Evolutionary conservation across 2,329 filamentous ascomycete genomes (phyloP).

Genomic region (Chaetothyriales sp.): DNA sequence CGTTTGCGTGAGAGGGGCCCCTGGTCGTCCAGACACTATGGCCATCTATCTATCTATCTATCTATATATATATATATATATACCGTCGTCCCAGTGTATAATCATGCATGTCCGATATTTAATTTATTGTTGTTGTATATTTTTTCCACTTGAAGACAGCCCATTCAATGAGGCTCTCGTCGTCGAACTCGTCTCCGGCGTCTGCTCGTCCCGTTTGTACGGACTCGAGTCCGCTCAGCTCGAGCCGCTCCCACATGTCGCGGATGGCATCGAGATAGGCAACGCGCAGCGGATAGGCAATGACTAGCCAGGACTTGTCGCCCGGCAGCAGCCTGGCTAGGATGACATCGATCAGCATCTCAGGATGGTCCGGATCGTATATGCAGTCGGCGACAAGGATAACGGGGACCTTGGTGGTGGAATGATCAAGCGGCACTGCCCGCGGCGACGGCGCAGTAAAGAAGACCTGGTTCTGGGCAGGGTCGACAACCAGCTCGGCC

Average conservation of each 20-base stretch:
- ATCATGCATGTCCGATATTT: no score
- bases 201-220: constrained; percentile 32
- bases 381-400: constrained; percentile 30
- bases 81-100: no score
- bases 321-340: constrained; percentile 22
- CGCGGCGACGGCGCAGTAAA: background rate
- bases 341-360: constrained; percentile 24
- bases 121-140: no score
- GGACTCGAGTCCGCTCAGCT: constrained; percentile 24
- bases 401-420: constrained; percentile 7
- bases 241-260: constrained; percentile 27
- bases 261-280: constrained; percentile 30
- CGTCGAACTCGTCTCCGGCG: constrained; percentile 32
- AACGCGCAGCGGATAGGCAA: constrained; percentile 27
- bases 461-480: background rate
- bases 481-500: constrained; percentile 6
- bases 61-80: no score
- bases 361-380: constrained; percentile 29
- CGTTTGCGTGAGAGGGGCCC: no score
- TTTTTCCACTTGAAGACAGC: constrained; percentile 32
- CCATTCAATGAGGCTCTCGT: constrained; percentile 33
- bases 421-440: background rate
- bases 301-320: constrained; percentile 21
- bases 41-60: no score
- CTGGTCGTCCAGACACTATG: no score